Percentiles rank a stretch among this genome's conserved stretches.
Evolutionary conservation across 2,329 filamentous ascomycete species (phyloP).

Genomic region (Aschersonia sp.): DNA sequence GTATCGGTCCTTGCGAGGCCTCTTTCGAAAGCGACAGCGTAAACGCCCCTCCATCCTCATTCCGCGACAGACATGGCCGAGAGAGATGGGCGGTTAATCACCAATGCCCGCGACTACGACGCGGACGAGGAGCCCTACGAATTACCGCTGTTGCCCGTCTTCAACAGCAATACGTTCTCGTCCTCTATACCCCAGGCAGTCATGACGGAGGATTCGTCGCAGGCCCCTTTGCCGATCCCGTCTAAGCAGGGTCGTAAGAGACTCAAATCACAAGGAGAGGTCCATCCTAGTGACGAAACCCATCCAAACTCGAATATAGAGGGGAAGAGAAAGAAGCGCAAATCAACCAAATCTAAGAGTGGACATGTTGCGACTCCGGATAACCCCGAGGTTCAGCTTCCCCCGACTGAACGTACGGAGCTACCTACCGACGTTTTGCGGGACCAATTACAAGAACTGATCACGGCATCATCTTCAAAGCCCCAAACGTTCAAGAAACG

Average conservation of each 20-base stretch:
- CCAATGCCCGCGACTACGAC: too few species aligned
- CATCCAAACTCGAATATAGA: background rate
- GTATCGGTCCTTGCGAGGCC: too few species aligned
- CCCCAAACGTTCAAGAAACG: too few species aligned
- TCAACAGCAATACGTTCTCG: background rate
- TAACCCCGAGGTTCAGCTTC: background rate
- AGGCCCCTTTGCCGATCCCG: background rate
- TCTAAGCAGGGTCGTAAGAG: background rate
- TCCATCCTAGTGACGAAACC: background rate
- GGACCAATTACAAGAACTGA: too few species aligned
- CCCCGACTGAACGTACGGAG: too few species aligned
- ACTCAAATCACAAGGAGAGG: background rate
- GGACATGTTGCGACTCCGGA: background rate
- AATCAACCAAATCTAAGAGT: background rate
- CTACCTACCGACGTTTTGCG: too few species aligned
- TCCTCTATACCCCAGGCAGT: background rate
- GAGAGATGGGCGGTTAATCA: too few species aligned
- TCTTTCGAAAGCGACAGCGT: too few species aligned
- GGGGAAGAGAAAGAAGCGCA: background rate
- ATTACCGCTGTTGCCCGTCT: background rate
- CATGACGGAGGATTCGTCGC: background rate
- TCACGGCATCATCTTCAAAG: too few species aligned
- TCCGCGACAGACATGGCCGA: too few species aligned
- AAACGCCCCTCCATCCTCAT: too few species aligned
- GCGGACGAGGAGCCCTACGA: too few species aligned